phyloP scores from a whole-genome alignment of 179 eudicot species.

The Silene noctiflora region DNA sequence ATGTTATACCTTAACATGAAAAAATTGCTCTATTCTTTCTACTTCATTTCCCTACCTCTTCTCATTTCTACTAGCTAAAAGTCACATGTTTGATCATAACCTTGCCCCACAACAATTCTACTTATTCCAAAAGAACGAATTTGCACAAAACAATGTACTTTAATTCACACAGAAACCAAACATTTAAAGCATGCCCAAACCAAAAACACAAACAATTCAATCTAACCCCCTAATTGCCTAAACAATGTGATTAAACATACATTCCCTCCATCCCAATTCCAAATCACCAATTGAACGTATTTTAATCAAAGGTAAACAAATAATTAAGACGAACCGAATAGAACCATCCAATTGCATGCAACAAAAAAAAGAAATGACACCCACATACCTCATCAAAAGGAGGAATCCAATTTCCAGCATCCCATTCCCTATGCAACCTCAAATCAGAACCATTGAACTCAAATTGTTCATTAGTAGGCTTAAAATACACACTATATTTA shows the following conservation, averaged over 20 bases:
- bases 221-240: too few species aligned
- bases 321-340: neutral
- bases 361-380: neutral
- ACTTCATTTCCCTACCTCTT: neutral
- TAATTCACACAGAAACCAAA: neutral
- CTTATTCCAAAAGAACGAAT: neutral
- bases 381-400: slow-evolving; percentile 39
- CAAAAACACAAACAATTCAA: neutral
- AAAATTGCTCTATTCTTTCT: neutral
- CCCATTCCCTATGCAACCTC: slow-evolving; percentile 86
- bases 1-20: neutral
- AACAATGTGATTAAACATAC: too few species aligned
- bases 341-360: neutral
- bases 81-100: too few species aligned
- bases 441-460: slow-evolving; percentile 41
- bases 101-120: neutral
- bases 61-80: neutral
- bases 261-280: too few species aligned
- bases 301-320: too few species aligned
- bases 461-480: slow-evolving; percentile 58
- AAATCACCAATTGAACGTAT: too few species aligned
- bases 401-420: slow-evolving; percentile 62
- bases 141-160: neutral
- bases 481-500: slow-evolving; percentile 56
- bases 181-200: too few species aligned